These are phyloP conservation scores for Dittrichia graveolens DNA, from an alignment of 129 eudicot species.

Conservation along the genomic window DNA sequence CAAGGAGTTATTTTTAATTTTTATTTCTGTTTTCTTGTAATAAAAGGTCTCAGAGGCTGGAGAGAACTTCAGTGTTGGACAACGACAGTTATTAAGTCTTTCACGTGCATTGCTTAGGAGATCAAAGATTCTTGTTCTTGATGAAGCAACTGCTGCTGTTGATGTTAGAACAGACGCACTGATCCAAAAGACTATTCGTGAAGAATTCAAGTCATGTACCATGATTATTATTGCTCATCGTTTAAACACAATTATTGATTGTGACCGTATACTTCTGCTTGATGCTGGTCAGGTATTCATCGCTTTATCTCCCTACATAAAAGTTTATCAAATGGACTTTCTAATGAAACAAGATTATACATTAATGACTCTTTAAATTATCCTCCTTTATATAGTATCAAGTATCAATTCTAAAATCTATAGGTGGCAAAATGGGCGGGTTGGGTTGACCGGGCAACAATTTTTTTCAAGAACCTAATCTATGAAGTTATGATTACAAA, in stretches of 20 bases:
- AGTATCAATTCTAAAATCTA: neutral
- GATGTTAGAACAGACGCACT: slow-evolving; percentile 98
- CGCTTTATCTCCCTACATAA: slow-evolving; percentile 12
- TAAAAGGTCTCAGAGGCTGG: slow-evolving; percentile 90
- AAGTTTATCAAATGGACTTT: neutral
- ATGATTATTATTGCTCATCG: slow-evolving; percentile 99
- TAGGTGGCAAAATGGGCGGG: neutral
- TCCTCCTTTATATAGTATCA: neutral
- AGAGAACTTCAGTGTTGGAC: slow-evolving; percentile 97
- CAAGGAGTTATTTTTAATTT: slow-evolving; percentile 8
- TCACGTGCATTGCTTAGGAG: slow-evolving; percentile 90
- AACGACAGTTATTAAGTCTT: slow-evolving; percentile 88
- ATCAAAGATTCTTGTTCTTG: slow-evolving; percentile 96
- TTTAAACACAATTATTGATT: slow-evolving; percentile 88
- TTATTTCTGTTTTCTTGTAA: neutral
- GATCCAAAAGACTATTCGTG: slow-evolving; percentile 92
- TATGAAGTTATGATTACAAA: neutral
- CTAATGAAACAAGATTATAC: neutral
- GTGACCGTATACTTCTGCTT: slow-evolving; percentile 82
- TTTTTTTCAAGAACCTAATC: neutral
- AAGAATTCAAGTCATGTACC: slow-evolving; percentile 90
- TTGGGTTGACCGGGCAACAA: neutral
- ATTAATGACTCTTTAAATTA: neutral
- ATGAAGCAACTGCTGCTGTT: slow-evolving; percentile 99
- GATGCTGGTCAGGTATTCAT: slow-evolving; percentile 84